Conservation (phyloP, 2,329 filamentous ascomycete species). For the Phaeosphaeria sp. region DNA sequence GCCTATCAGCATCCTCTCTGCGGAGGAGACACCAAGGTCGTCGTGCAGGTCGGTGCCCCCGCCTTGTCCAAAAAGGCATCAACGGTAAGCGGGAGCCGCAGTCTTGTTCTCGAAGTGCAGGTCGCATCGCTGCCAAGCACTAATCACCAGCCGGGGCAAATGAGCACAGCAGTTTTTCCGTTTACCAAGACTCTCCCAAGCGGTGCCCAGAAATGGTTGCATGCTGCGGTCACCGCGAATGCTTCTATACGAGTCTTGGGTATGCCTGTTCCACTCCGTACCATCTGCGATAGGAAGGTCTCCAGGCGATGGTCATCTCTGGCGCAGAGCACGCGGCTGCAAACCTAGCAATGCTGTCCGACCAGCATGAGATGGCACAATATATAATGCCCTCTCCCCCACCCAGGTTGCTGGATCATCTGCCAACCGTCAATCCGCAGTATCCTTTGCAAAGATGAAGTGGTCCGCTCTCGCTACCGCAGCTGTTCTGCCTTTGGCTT, state of each 20-base stretch:
- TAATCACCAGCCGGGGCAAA: slow-evolving; percentile 16
- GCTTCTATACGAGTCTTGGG: slow-evolving; percentile 26
- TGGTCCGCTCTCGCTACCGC: slow-evolving; percentile 38
- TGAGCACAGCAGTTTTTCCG: slow-evolving; percentile 10
- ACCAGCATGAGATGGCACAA: background rate
- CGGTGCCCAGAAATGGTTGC: slow-evolving; percentile 25
- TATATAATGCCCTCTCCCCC: slow-evolving; percentile 22
- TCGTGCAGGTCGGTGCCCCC: slow-evolving; percentile 7
- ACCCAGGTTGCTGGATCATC: slow-evolving; percentile 22
- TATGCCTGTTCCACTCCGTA: slow-evolving; percentile 31
- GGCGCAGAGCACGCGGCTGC: slow-evolving; percentile 21
- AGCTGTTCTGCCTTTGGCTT: slow-evolving; percentile 38
- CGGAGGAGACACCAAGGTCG: slow-evolving; percentile 5
- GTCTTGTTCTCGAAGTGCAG: slow-evolving; percentile 17
- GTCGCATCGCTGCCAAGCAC: slow-evolving; percentile 25
- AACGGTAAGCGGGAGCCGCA: slow-evolving; percentile 12
- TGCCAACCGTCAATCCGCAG: slow-evolving; percentile 28
- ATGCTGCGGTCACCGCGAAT: slow-evolving; percentile 20
- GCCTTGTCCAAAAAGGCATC: slow-evolving; percentile 10
- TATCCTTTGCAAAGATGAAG: slow-evolving; percentile 40
- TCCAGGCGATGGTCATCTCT: slow-evolving; percentile 20
- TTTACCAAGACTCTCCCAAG: slow-evolving; percentile 26
- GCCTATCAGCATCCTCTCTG: slow-evolving; percentile 11
- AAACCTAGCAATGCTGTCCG: slow-evolving; percentile 12
- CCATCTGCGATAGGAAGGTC: slow-evolving; percentile 45